Evolutionary conservation across 2,329 filamentous ascomycete species (phyloP), one percentile per base, ranked within the genome.

Genomic region (Plectosphaerella plurivora): DNA sequence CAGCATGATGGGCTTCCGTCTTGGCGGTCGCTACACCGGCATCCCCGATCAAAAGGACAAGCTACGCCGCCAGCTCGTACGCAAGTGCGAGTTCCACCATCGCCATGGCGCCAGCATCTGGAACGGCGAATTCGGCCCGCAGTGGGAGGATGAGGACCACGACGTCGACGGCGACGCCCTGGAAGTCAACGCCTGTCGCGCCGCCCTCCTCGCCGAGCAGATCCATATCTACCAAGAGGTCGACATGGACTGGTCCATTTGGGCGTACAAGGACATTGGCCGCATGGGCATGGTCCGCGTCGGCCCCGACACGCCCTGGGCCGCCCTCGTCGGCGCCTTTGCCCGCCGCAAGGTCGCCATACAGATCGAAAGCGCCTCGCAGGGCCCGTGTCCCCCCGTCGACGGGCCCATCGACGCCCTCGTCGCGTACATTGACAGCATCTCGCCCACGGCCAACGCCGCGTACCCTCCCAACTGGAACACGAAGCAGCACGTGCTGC

Each of bases 211-310:
- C 0, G 62, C 67, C 1, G 68, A 74, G 39, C 75, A 78, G 46
- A 57, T 73, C 2, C 50, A 57, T 1, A 68, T 72, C 2, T 73
- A 73, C 51, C 52, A 55, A 44, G 16, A 35, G 14, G 52, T 52
- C 25, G 62, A 77, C 44, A 71, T 76, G 3, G 75, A 73, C 45
- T 86, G 82, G 83, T 77, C 68, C 14, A 85, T 86, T 59, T 83
- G 79, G 79, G 63, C 79, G 0, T 82, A 81, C 64, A 83, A 82
- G 61, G 78, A 83, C 53, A 74, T 82, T 39, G 77, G 78, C 0
- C 71, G 77, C 44, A 77, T 81, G 61, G 79, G 78, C 5, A 81
- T 83, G 78, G 67, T 79, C 0, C 74, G n/a, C 78, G 54, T 67
- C 75, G 1, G 67, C 68, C 28, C 73, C 74, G 0, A 61, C 73